Percentiles rank a stretch among this genome's conserved stretches.
phyloP scores from a whole-genome alignment of 2,329 filamentous ascomycete species.

The Xylariaceae sp. region DNA sequence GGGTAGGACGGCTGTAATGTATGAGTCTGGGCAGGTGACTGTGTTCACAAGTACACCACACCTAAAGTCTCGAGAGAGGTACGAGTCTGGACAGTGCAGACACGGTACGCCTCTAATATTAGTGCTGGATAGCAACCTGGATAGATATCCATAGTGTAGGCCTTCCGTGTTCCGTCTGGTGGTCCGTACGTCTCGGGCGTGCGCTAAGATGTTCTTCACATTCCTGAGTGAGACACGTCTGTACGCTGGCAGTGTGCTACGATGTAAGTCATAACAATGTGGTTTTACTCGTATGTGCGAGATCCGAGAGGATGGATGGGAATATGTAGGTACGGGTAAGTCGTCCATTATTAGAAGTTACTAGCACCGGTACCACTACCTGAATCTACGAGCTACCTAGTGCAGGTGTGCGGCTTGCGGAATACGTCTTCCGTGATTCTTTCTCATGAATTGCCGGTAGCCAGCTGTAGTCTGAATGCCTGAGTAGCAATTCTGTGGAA shows the following conservation, averaged over 20 bases:
- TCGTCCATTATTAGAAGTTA: too few species aligned
- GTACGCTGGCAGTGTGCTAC: neutral
- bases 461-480: neutral
- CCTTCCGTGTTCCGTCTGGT: neutral
- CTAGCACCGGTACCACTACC: neutral
- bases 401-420: neutral
- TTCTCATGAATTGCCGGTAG: neutral
- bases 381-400: neutral
- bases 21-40: neutral
- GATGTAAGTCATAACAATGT: neutral
- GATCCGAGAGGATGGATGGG: neutral
- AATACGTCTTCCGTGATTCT: neutral
- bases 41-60: neutral
- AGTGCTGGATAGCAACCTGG: neutral
- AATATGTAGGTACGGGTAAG: neutral
- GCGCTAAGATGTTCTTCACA: neutral
- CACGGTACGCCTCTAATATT: neutral
- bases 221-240: neutral
- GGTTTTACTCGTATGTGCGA: neutral
- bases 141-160: neutral
- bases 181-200: neutral
- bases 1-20: neutral
- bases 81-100: neutral
- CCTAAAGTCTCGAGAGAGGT: neutral
- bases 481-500: neutral